These are phyloP conservation scores for Fusarium sp. DNA, from an alignment of 2,329 filamentous ascomycete genomes.

Conservation along the genomic window DNA sequence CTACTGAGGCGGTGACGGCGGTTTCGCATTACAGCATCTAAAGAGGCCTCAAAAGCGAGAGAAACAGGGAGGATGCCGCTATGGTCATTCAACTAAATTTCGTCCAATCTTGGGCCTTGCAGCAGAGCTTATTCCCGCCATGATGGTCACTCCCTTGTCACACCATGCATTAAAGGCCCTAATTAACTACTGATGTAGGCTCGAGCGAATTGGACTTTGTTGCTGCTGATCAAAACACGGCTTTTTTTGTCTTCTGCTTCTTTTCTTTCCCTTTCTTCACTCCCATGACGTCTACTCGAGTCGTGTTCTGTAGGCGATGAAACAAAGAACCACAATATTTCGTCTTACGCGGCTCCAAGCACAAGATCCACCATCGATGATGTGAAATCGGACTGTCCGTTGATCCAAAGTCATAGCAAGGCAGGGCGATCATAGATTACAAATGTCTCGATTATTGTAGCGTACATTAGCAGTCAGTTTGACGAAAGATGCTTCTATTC, in stretches of 20 bases:
- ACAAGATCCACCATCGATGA: conserved; percentile 23
- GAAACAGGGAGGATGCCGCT: conserved; percentile 31
- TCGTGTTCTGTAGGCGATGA: conserved; percentile 21
- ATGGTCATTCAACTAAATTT: conserved; percentile 26
- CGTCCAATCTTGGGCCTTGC: conserved; percentile 37
- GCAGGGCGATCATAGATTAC: conserved; percentile 8
- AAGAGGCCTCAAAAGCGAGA: conserved; percentile 26
- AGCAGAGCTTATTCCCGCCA: conserved; percentile 42
- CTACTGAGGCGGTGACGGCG: conserved; percentile 26
- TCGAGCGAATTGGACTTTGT: neutral
- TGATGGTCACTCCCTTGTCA: conserved; percentile 36
- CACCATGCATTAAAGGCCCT: conserved; percentile 32
- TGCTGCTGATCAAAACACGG: conserved; percentile 39
- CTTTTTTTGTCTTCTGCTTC: neutral
- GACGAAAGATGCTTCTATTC: conserved; percentile 6
- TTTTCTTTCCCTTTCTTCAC: neutral
- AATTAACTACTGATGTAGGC: neutral
- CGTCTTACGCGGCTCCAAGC: conserved; percentile 25
- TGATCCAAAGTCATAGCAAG: neutral
- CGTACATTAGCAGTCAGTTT: neutral
- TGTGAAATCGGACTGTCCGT: neutral
- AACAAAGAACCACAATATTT: conserved; percentile 44
- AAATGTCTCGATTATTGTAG: neutral
- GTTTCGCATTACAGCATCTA: conserved; percentile 13
- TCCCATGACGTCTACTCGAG: conserved; percentile 39